Evolutionary conservation across 73 alveolate genomes (phyloP).

Genomic region (Symbiodinium natans): DNA sequence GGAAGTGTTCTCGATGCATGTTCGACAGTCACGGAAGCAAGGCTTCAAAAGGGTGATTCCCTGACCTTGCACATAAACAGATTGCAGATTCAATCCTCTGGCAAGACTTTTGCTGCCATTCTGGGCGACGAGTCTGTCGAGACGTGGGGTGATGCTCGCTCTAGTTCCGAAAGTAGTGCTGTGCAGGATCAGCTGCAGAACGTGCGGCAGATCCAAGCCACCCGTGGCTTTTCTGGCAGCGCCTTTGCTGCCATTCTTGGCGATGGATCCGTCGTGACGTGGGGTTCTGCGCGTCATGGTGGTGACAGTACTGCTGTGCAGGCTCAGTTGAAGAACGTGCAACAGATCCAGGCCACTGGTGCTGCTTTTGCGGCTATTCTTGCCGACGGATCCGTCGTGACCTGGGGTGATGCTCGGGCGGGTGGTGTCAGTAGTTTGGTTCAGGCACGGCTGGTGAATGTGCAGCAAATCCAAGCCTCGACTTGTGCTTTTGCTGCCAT

Average conservation of each 20-base stretch:
- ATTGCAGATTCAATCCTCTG: background rate
- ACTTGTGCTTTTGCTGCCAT: background rate
- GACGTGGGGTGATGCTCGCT: background rate
- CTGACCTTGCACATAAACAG: background rate
- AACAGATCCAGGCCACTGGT: background rate
- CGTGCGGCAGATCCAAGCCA: constrained; percentile 3
- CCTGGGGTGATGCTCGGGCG: background rate
- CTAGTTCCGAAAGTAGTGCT: background rate
- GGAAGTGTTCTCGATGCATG: background rate
- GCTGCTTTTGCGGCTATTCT: constrained; percentile 13
- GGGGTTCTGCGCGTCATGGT: background rate
- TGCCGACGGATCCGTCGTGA: constrained; percentile 8
- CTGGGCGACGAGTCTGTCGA: background rate
- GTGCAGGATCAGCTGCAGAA: constrained; percentile 7
- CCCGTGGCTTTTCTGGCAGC: background rate
- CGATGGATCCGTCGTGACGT: constrained; percentile 5
- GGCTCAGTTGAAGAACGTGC: background rate
- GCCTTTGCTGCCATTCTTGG: background rate
- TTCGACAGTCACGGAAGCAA: background rate
- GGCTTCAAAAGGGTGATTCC: background rate
- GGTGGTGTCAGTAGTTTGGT: background rate
- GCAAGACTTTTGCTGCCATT: background rate
- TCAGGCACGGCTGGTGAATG: background rate
- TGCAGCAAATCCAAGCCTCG: background rate
- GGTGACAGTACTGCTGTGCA: constrained; percentile 20